Evolutionary conservation across 805 yeast species (phyloP), one percentile per base, ranked within the genome.

Genomic region (Cyberlindnera misumaiensis): DNA sequence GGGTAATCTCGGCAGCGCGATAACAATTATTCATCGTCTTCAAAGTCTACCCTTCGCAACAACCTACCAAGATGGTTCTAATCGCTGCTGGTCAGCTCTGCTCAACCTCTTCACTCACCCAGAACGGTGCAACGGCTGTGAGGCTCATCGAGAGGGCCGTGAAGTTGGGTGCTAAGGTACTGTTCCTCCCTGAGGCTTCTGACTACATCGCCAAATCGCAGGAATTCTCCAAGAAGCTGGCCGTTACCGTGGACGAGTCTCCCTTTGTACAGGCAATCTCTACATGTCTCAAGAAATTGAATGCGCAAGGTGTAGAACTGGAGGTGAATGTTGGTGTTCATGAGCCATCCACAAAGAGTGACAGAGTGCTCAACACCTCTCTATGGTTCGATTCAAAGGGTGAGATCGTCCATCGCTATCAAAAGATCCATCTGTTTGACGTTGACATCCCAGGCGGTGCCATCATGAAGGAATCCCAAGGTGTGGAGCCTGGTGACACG

Each of bases 151-250:
- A 62, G n/a, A 60, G 67, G 37, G 95, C 97, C 0, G 71, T 82
- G 0, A 62, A 60, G 3, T 55, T 68, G 12, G 73, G 80, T 4
- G 88, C 83, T 11, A 67, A 72, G 45, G 76, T 86, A 3, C 65
- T 93, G 5, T 87, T 93, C 53, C 70, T 90, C 32, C 97, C 97
- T 2, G 98, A 90, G 58, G 97, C 97, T 0, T 72, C 93, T 4
- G 97, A 90, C 57, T 90, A 87, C 57, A 70, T 90, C 29, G 80
- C 95, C 5, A 67, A 49, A 17, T 51, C 56, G 2, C 43, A 44
- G 75, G 37, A 75, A 76, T 52, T 80, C 89, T 2, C 57, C 51
- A 1, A 89, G 37, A 48, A 63, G 20, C 62, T 90, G n/a, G 87
- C 82, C 0, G 54, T 66, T 30, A 42, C 71, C 11, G 65, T 70